Evolutionary conservation across 768 basidiomycete genomes (phyloP).

Genomic region (Boletus insuetus): DNA sequence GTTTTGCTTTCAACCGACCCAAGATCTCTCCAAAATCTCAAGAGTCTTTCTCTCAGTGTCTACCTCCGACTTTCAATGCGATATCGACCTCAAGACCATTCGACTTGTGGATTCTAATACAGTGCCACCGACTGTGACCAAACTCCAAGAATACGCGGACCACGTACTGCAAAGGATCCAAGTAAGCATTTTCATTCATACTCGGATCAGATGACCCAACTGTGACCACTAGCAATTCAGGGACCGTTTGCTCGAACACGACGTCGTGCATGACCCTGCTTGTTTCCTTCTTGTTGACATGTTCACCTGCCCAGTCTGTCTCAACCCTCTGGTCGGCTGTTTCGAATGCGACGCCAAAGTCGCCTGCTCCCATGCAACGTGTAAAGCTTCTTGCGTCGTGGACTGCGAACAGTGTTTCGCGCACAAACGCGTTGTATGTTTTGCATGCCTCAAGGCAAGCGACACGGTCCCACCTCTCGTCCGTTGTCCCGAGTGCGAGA

Average conservation of each 20-base stretch:
- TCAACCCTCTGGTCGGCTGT: background rate
- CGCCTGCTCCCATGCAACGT: background rate
- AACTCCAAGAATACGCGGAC: constrained; percentile 11
- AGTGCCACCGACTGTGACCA: background rate
- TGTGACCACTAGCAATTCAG: constrained; percentile 8
- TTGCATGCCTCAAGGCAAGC: constrained; percentile 1
- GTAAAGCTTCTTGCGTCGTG: background rate
- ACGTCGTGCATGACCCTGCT: background rate
- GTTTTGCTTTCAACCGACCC: constrained; percentile 15
- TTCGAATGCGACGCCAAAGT: constrained; percentile 10
- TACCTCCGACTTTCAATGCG: background rate
- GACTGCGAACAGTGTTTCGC: constrained; percentile 1
- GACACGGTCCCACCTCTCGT: constrained; percentile 2
- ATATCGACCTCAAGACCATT: constrained; percentile 11
- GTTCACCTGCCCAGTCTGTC: constrained; percentile 15
- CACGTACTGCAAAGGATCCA: constrained; percentile 1
- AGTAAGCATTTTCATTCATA: background rate
- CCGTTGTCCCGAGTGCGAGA: constrained; percentile 4
- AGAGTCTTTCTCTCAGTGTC: constrained; percentile 12
- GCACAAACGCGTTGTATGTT: constrained; percentile 5
- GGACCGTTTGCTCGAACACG: constrained; percentile 2
- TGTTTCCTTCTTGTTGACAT: constrained; percentile 8
- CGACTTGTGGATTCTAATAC: background rate
- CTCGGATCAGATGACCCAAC: background rate
- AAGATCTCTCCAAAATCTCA: constrained; percentile 10